These are phyloP conservation scores for Penicillium sp. DNA, from an alignment of 2,329 filamentous ascomycete genomes.

Conservation along the genomic window DNA sequence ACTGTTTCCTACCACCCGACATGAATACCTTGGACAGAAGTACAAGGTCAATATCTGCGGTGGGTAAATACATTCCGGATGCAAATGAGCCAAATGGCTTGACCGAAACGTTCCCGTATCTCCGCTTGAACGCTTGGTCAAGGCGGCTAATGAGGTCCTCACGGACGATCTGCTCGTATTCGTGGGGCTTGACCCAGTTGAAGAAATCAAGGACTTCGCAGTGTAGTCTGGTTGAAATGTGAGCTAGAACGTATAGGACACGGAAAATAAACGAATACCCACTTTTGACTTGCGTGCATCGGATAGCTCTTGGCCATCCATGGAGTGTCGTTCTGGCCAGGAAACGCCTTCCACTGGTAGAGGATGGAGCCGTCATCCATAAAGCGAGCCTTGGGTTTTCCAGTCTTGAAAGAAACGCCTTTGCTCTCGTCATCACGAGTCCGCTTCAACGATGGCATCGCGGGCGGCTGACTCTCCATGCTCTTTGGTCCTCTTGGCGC, in stretches of 20 bases:
- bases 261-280: constrained; percentile 10
- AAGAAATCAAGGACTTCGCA: constrained; percentile 90
- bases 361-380: constrained; percentile 52
- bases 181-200: constrained; percentile 72
- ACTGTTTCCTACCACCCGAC: constrained; percentile 50
- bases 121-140: constrained; percentile 55
- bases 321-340: constrained; percentile 52
- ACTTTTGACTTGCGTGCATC: constrained; percentile 37
- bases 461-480: constrained; percentile 41
- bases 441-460: constrained; percentile 69
- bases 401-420: constrained; percentile 53
- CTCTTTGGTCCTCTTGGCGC: constrained; percentile 38
- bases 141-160: constrained; percentile 70
- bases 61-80: constrained; percentile 72
- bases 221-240: constrained; percentile 64
- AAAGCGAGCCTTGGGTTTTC: constrained; percentile 54
- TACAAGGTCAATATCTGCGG: constrained; percentile 92
- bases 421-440: constrained; percentile 67
- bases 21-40: constrained; percentile 65
- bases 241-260: constrained; percentile 10
- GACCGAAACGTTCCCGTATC: constrained; percentile 63
- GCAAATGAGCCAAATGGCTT: constrained; percentile 90
- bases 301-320: constrained; percentile 52
- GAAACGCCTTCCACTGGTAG: constrained; percentile 52
- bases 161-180: constrained; percentile 75